Evolutionary conservation across 495 filamentous ascomycete genomes (phyloP).

Genomic region (Aspergillus bertholletiae): DNA sequence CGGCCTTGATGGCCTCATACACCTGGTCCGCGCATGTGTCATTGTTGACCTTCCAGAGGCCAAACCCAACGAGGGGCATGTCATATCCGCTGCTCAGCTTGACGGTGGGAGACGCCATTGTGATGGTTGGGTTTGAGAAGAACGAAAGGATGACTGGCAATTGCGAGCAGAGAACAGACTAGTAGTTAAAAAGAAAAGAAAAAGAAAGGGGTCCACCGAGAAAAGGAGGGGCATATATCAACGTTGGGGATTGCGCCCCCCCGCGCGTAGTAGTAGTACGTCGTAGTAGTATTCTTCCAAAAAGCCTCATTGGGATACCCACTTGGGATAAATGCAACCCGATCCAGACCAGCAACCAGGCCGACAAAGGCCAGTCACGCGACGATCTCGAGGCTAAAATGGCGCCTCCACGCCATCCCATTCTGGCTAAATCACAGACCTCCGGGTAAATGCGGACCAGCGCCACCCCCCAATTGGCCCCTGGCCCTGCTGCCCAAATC

Average conservation of each 20-base stretch:
- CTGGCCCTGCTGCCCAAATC: too few relatives aligned
- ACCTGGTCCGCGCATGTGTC: conserved; percentile 73
- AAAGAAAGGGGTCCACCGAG: background rate
- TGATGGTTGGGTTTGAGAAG: too few relatives aligned
- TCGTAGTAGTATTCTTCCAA: too few relatives aligned
- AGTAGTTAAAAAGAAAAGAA: background rate
- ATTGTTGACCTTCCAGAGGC: conserved; percentile 85
- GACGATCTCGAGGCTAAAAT: background rate
- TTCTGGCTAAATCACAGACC: background rate
- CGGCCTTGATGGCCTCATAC: conserved; percentile 85
- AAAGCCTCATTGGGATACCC: too few relatives aligned
- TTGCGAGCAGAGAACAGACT: background rate
- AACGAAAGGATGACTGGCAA: background rate
- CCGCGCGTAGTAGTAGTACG: too few relatives aligned
- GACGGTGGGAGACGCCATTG: conserved; percentile 38
- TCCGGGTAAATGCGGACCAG: background rate
- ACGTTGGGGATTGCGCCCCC: background rate
- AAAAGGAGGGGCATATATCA: background rate
- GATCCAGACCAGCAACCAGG: background rate
- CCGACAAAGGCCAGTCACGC: background rate
- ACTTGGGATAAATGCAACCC: background rate
- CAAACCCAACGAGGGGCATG: conserved; percentile 84
- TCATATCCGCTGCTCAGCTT: conserved; percentile 78
- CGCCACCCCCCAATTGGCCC: background rate
- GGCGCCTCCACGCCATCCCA: background rate